Evolutionary conservation across 2,329 filamentous ascomycete species (phyloP), one percentile per base, ranked within the genome.

Genomic region (Penicillium sclerotigenum): DNA sequence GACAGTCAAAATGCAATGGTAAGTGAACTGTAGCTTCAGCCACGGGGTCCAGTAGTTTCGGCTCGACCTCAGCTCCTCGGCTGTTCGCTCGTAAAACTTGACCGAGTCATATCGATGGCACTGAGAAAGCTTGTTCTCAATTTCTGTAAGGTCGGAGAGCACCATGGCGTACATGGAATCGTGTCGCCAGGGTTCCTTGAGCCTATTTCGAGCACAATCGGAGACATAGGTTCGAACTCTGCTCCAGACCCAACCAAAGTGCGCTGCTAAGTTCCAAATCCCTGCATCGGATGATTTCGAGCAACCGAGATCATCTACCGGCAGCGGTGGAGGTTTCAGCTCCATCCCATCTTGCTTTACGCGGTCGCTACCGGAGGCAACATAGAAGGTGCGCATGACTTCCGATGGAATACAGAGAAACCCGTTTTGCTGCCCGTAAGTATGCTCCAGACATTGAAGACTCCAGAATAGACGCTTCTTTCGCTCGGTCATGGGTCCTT

Each of bases 391-490:
- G 6, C 78, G 73, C 65, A 77, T 70, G 1, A 75, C 73, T 4
- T 80, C 77, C 0, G 72, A 74, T 0, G 77, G 72, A 0, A 75
- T 64, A 36, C 73, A 76, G 22, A 80, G 59, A 0, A 79, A 71
- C 1, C 78, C 77, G 4, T 70, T 74, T 42, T 80, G 78, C 8
- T 77, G 73, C 1, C 80, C 80, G 40, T 81, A 81, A 0, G 73
- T 77, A 47, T 81, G 79, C 51, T 82, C 79, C 0, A 82, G 73
- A 2, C 79, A 64, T 49, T 81, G 78, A 0, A 82, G 68, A 51
- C 79, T 81, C 80, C 80, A 82, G 31, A 81, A 82, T 0, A 81
- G 67, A 3, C 78, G 66, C 61, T 77, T 80, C 63, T 81, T 81
- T 10, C 79, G 74, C 50, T 82, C 77, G 0, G 67, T 60, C 1